Base-by-base conservation (phyloP, 192 early-diverging fungal genomes). In the Podila epigama region DNA sequence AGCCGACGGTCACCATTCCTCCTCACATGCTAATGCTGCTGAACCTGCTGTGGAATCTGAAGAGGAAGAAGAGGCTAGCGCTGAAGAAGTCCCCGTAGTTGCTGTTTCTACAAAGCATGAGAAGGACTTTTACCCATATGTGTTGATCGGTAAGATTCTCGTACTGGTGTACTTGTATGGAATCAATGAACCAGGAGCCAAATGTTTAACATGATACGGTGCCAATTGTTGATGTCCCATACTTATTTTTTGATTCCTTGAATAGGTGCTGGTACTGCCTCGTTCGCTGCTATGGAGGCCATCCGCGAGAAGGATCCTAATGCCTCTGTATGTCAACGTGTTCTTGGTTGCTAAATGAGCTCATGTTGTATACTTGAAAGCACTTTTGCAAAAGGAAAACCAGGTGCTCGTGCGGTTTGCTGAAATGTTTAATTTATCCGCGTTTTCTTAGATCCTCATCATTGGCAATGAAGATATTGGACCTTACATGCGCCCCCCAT, bases 401-500 rank as follows among this genome's bases (percentile, higher is more conserved):
- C n/a, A n/a, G n/a, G n/a, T n/a, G n/a, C n/a, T n/a, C n/a, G n/a
- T n/a, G n/a, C n/a, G n/a, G n/a, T n/a, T n/a, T n/a, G n/a, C n/a
- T n/a, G n/a, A n/a, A n/a, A n/a, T n/a, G n/a, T n/a, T n/a, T n/a
- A n/a, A n/a, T n/a, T n/a, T n/a, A n/a, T n/a, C n/a, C 44, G 8
- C 4, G 7, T 15, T 44, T 44, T 5, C 13, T 48, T 77, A 83
- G 82, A 67, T 85, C 22, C 79, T 90, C 50, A 85, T 90, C 52
- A 84, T 90, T 64, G 82, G 83, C 15, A 84, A 81, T 36, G 86
- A 90, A 60, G 70, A 68, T 22, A 58, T 79, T 55, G 72, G 79
- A 56, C 89, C 89, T 25, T 89, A 91, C 57, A 81, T 85, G 83
- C 82, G 89, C 28, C 89, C 89, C 16, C 89, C 88, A 51, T 70